Evolutionary conservation across 148 eudicot species (phyloP), one percentile per base, ranked within the genome.

Genomic region (Euryodendron excelsum): DNA sequence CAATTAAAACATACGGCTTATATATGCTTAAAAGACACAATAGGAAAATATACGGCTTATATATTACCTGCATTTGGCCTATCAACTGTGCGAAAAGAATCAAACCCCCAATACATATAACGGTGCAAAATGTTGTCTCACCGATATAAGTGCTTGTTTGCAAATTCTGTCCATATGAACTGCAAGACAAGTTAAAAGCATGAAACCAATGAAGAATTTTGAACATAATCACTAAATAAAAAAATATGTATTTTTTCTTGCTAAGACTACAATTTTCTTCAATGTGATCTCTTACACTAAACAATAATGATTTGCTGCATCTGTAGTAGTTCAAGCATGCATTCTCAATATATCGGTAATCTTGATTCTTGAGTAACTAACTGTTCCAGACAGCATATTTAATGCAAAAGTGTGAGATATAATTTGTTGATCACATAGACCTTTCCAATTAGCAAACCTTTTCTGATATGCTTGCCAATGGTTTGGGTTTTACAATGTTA

Each of bases 41-140:
- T 61, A 25, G 14, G 12, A 8, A 50, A 50, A 50, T 12, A n/a
- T n/a, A n/a, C n/a, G n/a, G n/a, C n/a, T n/a, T n/a, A n/a, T n/a
- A 79, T 62, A 4, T 53, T 88, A 94, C 98, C 98, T 94, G 98
- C 89, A 94, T 88, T 76, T 94, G 89, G 53, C 98, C 97, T 53
- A 94, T 92, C 68, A 94, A 81, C 78, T 86, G 92, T 62, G 94
- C 89, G 41, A 91, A 91, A 25, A 94, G 78, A 86, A 94, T 73
- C 83, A 94, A 80, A 68, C 95, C 97, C 27, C 82, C 87, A 36
- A 92, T 77, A 63, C 92, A 91, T 58, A 94, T 80, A 60, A 80
- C 62, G 60, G 79, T 79, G 73, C 89, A 86, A 78, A 94, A 94
- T 9, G 80, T 10, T 12, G 95, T 94, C 88, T 94, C 98, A 6